Evolutionary conservation across 441 rosid genomes (phyloP).

Genomic region (Populus tomentosa): DNA sequence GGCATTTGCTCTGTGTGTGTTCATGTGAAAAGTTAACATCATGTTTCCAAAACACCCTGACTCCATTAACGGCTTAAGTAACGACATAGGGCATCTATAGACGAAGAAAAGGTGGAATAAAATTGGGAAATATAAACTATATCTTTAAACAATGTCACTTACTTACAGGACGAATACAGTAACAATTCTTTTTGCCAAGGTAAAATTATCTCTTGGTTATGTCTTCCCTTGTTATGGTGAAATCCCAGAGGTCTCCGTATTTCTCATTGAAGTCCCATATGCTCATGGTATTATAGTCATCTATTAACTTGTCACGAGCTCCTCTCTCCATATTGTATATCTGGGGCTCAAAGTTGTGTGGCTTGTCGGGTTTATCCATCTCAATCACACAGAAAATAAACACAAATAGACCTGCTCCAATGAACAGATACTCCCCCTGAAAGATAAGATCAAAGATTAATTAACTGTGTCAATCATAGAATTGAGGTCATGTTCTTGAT

Average conservation of each 20-base stretch:
- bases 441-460: background rate
- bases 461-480: background rate
- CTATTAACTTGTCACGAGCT: conserved; percentile 82
- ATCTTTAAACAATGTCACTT: background rate
- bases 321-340: conserved; percentile 83
- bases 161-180: background rate
- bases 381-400: conserved; percentile 62
- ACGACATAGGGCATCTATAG: background rate
- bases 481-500: background rate
- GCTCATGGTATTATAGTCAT: conserved; percentile 76
- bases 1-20: too few relatives aligned
- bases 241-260: conserved; percentile 91
- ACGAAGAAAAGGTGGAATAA: background rate
- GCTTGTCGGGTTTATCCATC: conserved; percentile 86
- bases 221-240: conserved; percentile 60
- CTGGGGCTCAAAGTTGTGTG: conserved; percentile 91
- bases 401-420: conserved; percentile 69
- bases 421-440: conserved; percentile 77
- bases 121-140: background rate
- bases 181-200: background rate
- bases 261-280: conserved; percentile 93
- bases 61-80: background rate
- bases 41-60: background rate
- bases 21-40: too few relatives aligned
- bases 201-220: conserved; percentile 44